Conservation (phyloP, 2,329 filamentous ascomycete genomes). For the Elsinoe fawcettii region DNA sequence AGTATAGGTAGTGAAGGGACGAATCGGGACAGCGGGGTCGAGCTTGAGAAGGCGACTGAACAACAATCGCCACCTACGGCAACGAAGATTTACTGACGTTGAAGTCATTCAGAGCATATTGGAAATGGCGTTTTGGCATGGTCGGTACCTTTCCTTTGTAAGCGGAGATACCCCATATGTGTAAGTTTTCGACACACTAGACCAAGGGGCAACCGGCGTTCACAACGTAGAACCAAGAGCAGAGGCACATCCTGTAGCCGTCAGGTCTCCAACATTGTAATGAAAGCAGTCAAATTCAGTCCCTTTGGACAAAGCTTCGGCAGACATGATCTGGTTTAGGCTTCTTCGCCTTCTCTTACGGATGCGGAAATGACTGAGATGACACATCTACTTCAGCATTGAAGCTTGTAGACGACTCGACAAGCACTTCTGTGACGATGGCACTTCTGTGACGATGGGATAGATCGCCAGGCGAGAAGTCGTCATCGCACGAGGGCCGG, state of each 20-base stretch:
- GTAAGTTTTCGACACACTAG: not conserved
- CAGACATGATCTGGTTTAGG: not conserved
- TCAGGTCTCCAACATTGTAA: not conserved
- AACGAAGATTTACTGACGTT: not conserved
- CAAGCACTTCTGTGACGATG: no score
- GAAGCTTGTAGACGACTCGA: no score
- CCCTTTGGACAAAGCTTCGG: not conserved
- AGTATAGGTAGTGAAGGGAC: slow-evolving; percentile 23
- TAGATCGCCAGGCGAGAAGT: not conserved
- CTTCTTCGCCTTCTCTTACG: no score
- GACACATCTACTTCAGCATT: no score
- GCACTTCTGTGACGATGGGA: no score
- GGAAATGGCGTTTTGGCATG: slow-evolving; percentile 9
- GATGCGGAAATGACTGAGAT: no score
- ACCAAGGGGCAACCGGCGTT: not conserved
- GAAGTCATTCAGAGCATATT: not conserved
- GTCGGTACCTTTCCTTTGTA: slow-evolving; percentile 5
- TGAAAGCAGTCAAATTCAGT: not conserved
- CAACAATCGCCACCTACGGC: not conserved
- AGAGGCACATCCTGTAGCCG: not conserved
- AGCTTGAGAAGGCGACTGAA: slow-evolving; percentile 5
- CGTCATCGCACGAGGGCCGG: not conserved
- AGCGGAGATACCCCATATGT: slow-evolving; percentile 12
- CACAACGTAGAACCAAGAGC: not conserved
- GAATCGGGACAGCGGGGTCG: slow-evolving; percentile 28